Percentiles rank a stretch among this genome's conserved stretches.
Conservation (phyloP, 352 stramenopile species). For the Pythium dissotocum region DNA sequence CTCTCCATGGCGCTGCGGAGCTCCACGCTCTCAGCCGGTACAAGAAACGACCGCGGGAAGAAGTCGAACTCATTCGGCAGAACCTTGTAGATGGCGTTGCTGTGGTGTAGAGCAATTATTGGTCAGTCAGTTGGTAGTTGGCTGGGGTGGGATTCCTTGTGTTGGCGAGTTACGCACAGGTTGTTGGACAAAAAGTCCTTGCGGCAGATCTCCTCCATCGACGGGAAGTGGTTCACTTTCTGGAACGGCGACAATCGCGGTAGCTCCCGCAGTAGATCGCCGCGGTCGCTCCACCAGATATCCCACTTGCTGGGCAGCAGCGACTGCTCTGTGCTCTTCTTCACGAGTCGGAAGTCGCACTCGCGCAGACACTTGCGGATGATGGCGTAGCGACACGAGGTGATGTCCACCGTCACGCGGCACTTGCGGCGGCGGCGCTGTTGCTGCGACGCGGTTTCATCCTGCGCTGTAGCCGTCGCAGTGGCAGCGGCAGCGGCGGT, state of each 20-base stretch:
- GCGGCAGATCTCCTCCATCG: slow-evolving; percentile 58
- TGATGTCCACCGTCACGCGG: slow-evolving; percentile 42
- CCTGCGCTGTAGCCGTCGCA: neutral
- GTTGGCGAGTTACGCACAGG: slow-evolving; percentile 29
- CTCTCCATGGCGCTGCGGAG: slow-evolving; percentile 37
- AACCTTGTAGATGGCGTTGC: slow-evolving; percentile 45
- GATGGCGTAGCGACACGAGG: slow-evolving; percentile 45
- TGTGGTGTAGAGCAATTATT: neutral
- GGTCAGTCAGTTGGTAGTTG: neutral
- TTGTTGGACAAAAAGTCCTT: slow-evolving; percentile 59
- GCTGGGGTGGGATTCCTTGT: too few relatives aligned
- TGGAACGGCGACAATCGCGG: slow-evolving; percentile 46
- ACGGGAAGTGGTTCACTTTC: slow-evolving; percentile 58
- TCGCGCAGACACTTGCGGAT: slow-evolving; percentile 43
- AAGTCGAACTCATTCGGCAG: slow-evolving; percentile 40
- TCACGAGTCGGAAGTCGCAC: slow-evolving; percentile 43
- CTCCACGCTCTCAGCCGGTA: slow-evolving; percentile 40
- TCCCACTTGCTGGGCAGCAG: slow-evolving; percentile 37
- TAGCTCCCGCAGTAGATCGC: slow-evolving; percentile 42
- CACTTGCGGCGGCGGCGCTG: slow-evolving; percentile 22
- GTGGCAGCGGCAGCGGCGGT: neutral
- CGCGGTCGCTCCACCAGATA: slow-evolving; percentile 54
- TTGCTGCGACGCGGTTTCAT: neutral
- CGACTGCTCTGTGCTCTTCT: slow-evolving; percentile 25
- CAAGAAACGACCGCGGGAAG: slow-evolving; percentile 43